These are phyloP conservation scores for Backusella psychrophila DNA, from an alignment of 192 early-diverging fungal genomes.

Conservation along the genomic window DNA sequence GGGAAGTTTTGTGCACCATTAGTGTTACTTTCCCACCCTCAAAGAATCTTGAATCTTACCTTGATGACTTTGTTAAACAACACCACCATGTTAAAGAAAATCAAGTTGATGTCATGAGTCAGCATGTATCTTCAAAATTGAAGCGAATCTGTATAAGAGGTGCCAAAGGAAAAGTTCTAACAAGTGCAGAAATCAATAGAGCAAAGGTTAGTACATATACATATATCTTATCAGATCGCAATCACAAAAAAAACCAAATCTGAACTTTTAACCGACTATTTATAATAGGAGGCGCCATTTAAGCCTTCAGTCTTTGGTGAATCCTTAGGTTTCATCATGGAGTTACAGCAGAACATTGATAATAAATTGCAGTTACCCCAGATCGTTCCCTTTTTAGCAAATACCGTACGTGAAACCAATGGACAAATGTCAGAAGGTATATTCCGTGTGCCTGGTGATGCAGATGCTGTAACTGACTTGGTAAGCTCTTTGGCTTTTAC, in stretches of 20 bases:
- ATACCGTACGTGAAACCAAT: conserved; percentile 69
- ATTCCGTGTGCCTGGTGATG: conserved; percentile 94
- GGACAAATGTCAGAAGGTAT: conserved; percentile 89
- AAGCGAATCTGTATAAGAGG: conserved; percentile 74
- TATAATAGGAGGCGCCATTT: conserved; percentile 72
- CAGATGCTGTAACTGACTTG: conserved; percentile 76
- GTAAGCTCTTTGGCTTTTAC: conserved; percentile 33
- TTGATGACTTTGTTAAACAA: conserved; percentile 74
- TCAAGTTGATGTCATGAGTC: conserved; percentile 49
- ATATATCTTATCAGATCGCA: conserved; percentile 5
- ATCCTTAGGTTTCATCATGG: conserved; percentile 85
- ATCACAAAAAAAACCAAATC: not conserved
- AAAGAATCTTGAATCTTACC: conserved; percentile 82
- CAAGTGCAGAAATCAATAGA: conserved; percentile 67
- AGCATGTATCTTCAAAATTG: conserved; percentile 55
- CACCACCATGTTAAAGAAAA: conserved; percentile 52
- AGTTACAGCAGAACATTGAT: conserved; percentile 43
- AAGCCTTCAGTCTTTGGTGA: conserved; percentile 88
- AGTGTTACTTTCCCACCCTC: conserved; percentile 89
- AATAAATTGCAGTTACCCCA: conserved; percentile 65
- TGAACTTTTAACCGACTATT: not conserved
- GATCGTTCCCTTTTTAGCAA: conserved; percentile 79
- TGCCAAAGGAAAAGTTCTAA: conserved; percentile 73
- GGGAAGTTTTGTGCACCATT: conserved; percentile 82
- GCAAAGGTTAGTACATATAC: conserved; percentile 35